Conservation (phyloP, 331 rosid genomes). For the Prunus yedoensis region DNA sequence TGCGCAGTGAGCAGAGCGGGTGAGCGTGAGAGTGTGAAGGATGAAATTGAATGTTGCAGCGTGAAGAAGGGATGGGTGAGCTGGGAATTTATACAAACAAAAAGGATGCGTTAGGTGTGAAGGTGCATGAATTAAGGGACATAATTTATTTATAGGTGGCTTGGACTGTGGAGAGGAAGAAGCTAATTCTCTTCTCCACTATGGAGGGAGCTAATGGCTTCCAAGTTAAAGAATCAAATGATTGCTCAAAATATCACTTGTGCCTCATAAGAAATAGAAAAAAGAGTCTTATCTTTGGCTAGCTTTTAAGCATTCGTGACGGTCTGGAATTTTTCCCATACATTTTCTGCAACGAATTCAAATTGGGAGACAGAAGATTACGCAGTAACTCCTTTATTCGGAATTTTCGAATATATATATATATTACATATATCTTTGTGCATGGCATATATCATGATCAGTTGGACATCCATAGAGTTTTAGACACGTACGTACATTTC, state of each 20-base stretch:
- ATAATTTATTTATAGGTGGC: slow-evolving; percentile 12
- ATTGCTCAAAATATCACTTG: background rate
- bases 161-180: slow-evolving; percentile 15
- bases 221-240: slow-evolving; percentile 38
- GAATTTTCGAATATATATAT: background rate
- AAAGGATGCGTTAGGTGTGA: slow-evolving; percentile 15
- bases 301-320: slow-evolving; percentile 12
- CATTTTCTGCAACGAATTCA: background rate
- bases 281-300: background rate
- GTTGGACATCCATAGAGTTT: no score
- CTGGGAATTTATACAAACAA: slow-evolving; percentile 32
- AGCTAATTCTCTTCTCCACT: slow-evolving; percentile 50
- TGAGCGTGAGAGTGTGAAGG: background rate
- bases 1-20: background rate
- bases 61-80: slow-evolving; percentile 13
- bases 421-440: no score
- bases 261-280: background rate
- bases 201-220: slow-evolving; percentile 31
- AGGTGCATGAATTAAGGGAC: slow-evolving; percentile 9
- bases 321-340: background rate
- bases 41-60: slow-evolving; percentile 4
- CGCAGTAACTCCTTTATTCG: background rate
- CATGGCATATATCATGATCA: no score
- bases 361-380: background rate
- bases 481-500: background rate